A percentile compares a stretch with the other conserved stretches of the same genome.
phyloP scores from a whole-genome alignment of 306 rosid genomes.

The Alnus glutinosa region DNA sequence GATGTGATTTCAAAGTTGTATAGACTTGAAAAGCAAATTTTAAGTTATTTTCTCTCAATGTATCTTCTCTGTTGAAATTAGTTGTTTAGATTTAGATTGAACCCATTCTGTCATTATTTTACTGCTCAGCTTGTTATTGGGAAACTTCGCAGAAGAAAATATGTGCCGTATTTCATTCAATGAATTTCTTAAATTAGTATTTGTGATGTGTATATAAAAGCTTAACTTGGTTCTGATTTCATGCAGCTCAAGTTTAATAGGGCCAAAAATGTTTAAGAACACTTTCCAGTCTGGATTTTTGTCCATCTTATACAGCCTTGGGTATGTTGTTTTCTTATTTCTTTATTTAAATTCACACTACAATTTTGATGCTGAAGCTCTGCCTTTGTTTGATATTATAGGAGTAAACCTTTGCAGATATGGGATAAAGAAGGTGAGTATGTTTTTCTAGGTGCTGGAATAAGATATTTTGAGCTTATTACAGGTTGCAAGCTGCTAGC shows the following conservation, averaged over 20 bases:
- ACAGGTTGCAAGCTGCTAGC: not conserved
- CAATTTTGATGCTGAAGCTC: constrained; percentile 21
- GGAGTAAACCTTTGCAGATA: constrained; percentile 98
- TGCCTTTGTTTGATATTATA: constrained; percentile 23
- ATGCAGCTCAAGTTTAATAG: constrained; percentile 23
- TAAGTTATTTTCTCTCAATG: not conserved
- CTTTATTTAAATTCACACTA: constrained; percentile 7
- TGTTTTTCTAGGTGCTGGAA: constrained; percentile 15
- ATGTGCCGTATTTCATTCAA: not conserved
- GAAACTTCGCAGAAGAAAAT: too few species aligned
- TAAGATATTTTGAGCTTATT: constrained; percentile 12
- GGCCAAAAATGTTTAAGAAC: constrained; percentile 84
- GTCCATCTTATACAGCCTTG: constrained; percentile 90
- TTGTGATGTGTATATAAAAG: not conserved
- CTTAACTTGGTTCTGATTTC: not conserved
- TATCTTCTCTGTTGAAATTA: not conserved
- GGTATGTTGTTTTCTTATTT: constrained; percentile 47
- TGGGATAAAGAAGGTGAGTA: constrained; percentile 95
- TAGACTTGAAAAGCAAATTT: not conserved
- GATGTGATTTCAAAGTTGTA: not conserved
- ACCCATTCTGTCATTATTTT: too few species aligned
- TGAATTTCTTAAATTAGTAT: not conserved
- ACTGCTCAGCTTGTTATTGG: too few species aligned
- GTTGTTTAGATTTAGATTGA: too few species aligned
- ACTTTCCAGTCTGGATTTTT: constrained; percentile 97